Conservation (phyloP, 129 eudicot genomes). For the Erigeron canadensis region DNA sequence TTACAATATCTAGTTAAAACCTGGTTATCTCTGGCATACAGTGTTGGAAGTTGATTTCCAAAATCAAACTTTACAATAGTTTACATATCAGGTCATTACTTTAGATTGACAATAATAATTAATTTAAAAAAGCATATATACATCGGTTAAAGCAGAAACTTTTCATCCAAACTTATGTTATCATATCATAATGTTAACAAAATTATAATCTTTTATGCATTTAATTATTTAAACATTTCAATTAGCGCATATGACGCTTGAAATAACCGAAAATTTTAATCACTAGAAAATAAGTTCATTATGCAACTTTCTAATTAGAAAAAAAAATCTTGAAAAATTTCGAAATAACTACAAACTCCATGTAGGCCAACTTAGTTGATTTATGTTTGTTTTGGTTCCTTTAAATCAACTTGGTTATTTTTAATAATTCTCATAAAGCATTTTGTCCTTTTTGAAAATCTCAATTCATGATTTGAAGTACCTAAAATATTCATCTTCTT, state of each 20-base stretch:
- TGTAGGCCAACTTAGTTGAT: neutral
- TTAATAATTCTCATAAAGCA: too few species aligned
- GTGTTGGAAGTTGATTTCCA: slow-evolving; percentile 1
- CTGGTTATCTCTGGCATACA: too few species aligned
- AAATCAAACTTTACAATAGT: neutral
- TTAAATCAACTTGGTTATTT: neutral
- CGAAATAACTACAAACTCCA: neutral
- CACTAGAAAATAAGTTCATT: neutral
- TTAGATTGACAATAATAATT: neutral
- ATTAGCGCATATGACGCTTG: slow-evolving; percentile 27
- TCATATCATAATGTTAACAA: neutral
- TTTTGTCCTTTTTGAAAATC: too few species aligned
- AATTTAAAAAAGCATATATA: neutral
- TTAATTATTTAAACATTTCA: neutral
- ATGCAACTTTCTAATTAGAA: neutral
- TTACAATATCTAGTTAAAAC: too few species aligned
- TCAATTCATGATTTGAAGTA: too few species aligned
- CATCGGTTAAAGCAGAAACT: neutral
- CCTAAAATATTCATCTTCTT: too few species aligned
- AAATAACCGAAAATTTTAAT: slow-evolving; percentile 4
- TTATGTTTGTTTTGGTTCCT: neutral
- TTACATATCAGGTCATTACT: neutral
- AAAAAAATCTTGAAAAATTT: neutral
- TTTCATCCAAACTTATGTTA: neutral
- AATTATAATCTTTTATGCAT: neutral